Percentiles rank a stretch among this genome's conserved stretches.
These are phyloP conservation scores for Mycena kentingensis DNA, from an alignment of 768 basidiomycete genomes.

Conservation along the genomic window DNA sequence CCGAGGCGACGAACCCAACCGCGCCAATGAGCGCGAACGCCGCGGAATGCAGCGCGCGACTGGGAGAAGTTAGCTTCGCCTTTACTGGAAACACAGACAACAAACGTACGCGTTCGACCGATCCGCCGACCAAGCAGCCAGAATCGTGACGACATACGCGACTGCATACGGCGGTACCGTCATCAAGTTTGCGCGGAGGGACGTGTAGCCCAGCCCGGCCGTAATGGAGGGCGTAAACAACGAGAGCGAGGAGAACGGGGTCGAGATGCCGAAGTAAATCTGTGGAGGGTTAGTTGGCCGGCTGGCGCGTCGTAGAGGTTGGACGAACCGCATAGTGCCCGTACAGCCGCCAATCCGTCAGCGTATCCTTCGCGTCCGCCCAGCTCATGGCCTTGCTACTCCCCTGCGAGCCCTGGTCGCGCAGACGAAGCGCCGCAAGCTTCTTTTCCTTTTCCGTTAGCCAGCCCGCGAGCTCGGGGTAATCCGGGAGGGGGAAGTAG, in stretches of 20 bases:
- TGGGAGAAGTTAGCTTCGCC: background rate
- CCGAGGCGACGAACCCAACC: constrained; percentile 18
- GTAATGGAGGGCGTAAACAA: constrained; percentile 63
- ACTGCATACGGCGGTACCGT: constrained; percentile 44
- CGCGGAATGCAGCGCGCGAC: constrained; percentile 18
- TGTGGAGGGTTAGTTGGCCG: background rate
- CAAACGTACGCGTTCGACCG: constrained; percentile 18
- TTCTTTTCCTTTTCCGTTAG: constrained; percentile 45
- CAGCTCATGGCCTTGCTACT: constrained; percentile 36
- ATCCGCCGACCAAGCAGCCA: constrained; percentile 27
- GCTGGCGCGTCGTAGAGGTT: no score
- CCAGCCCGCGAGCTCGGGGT: constrained; percentile 49
- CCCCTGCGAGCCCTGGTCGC: constrained; percentile 28
- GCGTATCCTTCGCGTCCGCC: constrained; percentile 38
- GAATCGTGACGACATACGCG: constrained; percentile 32
- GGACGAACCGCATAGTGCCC: constrained; percentile 37
- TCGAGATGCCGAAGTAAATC: constrained; percentile 44
- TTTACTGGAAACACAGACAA: background rate
- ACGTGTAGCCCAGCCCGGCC: constrained; percentile 45
- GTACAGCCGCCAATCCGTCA: constrained; percentile 40
- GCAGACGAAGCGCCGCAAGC: constrained; percentile 32
- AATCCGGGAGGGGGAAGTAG: constrained; percentile 46
- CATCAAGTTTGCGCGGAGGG: constrained; percentile 47
- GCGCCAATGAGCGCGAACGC: constrained; percentile 22
- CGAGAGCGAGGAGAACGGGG: constrained; percentile 41